Conservation (phyloP, 2,329 filamentous ascomycete species). For the Hortaea sp. region DNA sequence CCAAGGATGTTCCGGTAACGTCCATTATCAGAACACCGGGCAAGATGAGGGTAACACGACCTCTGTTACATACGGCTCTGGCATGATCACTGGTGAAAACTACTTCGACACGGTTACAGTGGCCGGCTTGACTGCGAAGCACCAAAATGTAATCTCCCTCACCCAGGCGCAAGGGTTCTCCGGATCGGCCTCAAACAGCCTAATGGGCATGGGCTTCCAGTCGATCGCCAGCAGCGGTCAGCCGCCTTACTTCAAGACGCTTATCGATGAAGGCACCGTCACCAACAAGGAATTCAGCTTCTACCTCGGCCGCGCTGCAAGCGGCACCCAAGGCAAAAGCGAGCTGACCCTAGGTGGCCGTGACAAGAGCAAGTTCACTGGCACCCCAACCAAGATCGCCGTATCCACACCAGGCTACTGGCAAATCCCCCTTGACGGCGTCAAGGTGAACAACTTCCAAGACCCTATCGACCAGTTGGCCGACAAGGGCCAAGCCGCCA, state of each 20-base stretch:
- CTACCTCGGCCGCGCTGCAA: constrained; percentile 17
- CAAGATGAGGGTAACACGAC: too few species aligned
- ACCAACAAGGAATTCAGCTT: constrained; percentile 19
- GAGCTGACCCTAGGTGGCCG: constrained; percentile 19
- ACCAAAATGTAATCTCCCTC: constrained; percentile 5
- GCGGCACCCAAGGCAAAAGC: constrained; percentile 11
- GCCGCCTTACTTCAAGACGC: constrained; percentile 17
- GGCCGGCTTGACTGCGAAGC: not conserved
- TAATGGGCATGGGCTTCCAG: constrained; percentile 17
- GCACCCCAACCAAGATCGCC: constrained; percentile 14
- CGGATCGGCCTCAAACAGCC: constrained; percentile 11
- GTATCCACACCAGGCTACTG: constrained; percentile 18
- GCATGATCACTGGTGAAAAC: too few species aligned
- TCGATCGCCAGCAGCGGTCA: constrained; percentile 11
- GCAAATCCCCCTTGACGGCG: constrained; percentile 18
- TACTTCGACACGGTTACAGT: too few species aligned
- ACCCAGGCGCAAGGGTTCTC: constrained; percentile 16
- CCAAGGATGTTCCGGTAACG: too few species aligned
- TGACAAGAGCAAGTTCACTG: constrained; percentile 14
- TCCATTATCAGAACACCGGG: too few species aligned
- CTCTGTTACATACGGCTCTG: too few species aligned
- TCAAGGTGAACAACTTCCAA: constrained; percentile 1
- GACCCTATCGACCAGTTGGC: not conserved
- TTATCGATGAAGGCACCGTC: constrained; percentile 15
- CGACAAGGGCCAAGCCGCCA: constrained; percentile 13